Percentiles rank a stretch among this genome's conserved stretches.
Evolutionary conservation across 352 stramenopile species (phyloP).

Genomic region (Plasmopara muralis): DNA sequence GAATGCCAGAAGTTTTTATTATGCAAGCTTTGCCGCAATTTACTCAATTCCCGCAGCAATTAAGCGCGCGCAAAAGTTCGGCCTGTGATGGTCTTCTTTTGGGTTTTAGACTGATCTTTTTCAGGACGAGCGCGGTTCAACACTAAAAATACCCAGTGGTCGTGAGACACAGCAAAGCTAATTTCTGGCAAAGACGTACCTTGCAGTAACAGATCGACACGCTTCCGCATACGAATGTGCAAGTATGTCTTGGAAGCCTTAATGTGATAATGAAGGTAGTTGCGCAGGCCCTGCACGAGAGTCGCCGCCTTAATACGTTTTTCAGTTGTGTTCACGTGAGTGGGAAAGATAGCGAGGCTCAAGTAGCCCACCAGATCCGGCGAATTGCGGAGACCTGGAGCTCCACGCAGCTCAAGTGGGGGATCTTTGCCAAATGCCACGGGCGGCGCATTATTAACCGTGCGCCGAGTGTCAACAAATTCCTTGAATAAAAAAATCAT

Average conservation of each 20-base stretch:
- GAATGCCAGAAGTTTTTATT: not conserved
- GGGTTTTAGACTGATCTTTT: slow-evolving; percentile 82
- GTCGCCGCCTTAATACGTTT: slow-evolving; percentile 87
- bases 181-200: slow-evolving; percentile 21
- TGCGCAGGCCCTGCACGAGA: slow-evolving; percentile 84
- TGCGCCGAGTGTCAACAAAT: slow-evolving; percentile 88
- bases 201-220: slow-evolving; percentile 88
- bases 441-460: slow-evolving; percentile 91
- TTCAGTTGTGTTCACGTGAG: slow-evolving; percentile 81
- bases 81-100: slow-evolving; percentile 90
- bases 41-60: not conserved
- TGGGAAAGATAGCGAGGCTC: slow-evolving; percentile 83
- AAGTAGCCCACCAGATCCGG: slow-evolving; percentile 86
- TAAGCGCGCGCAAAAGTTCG: slow-evolving; percentile 85
- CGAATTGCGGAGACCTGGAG: slow-evolving; percentile 51
- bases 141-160: slow-evolving; percentile 31
- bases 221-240: slow-evolving; percentile 94
- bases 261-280: slow-evolving; percentile 96
- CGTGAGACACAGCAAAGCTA: not conserved
- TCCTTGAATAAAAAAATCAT: slow-evolving; percentile 37
- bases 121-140: slow-evolving; percentile 88
- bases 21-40: not conserved
- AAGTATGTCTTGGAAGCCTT: slow-evolving; percentile 95
- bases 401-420: slow-evolving; percentile 76
- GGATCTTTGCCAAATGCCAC: slow-evolving; percentile 88